Evolutionary conservation across 2,329 filamentous ascomycete genomes (phyloP), one percentile per base, ranked within the genome.

Genomic region (Aureobasidium melanogenum): DNA sequence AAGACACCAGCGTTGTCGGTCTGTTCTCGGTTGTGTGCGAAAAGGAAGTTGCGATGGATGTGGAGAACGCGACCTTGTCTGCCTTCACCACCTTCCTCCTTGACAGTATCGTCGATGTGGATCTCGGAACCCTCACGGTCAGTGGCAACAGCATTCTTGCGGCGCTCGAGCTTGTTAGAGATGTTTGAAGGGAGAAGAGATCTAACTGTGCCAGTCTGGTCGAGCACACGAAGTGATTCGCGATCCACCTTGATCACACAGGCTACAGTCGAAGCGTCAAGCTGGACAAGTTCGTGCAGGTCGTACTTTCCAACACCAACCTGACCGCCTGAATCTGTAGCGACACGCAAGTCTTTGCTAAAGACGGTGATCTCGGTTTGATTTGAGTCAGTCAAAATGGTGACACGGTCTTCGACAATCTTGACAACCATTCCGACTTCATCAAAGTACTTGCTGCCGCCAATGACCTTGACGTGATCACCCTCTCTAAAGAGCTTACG

Each of bases 381-480:
- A 63, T 85, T 94, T 72, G 94, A 91, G 75, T 99, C 94, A 51
- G 90, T 96, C 66, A 99, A 79, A 66, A 99, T 80, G 1, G 94
- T 97, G 62, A 99, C 91, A 41, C 89, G 87, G 72, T 99, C 94
- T 63, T 96, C 91, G 52, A 85, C 88, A 66, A 97, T 94, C 73
- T 91, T 90, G 66, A 97, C 91, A 56, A 99, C 92, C 84, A 97
- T 96, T 74, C 94, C 94, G 47, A 97, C 88, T 76, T 99, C 94
- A 68, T 97, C 94, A 60, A 89, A 86, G 73, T 92, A 97, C 68
- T 91, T 88, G 77, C 92, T 96, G 41, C 92, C 93, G 60, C 94
- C 93, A 71, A 97, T 96, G 67, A 99, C 94, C 78, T 97, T 97
- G 78, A 99, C 94, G 71, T 99, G 94, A 70, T 99, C 94, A 79